phyloP scores from a whole-genome alignment of 371 early-diverging fungal genomes.

The Syncephalis fuscata region DNA sequence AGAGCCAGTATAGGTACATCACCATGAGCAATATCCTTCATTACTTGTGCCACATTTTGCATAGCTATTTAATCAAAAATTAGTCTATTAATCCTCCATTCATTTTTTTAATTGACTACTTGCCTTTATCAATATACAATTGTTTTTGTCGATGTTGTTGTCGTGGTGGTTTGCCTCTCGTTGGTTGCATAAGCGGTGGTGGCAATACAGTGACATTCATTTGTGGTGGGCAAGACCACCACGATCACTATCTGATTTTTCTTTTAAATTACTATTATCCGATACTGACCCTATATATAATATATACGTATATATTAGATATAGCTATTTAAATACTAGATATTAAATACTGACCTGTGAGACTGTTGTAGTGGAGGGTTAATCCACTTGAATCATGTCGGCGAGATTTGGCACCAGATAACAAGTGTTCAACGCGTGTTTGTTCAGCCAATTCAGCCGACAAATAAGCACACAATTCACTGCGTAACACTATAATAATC shows the following conservation, averaged over 20 bases:
- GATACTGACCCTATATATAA: too few species aligned
- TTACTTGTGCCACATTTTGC: slow-evolving; percentile 27
- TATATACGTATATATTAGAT: too few species aligned
- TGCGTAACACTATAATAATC: slow-evolving; percentile 15
- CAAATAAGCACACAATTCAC: slow-evolving; percentile 37
- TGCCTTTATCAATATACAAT: slow-evolving; percentile 48
- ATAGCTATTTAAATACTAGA: too few species aligned
- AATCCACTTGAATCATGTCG: slow-evolving; percentile 1
- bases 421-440: slow-evolving; percentile 25
- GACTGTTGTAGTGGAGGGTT: slow-evolving; percentile 16
- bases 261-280: neutral
- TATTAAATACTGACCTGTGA: too few species aligned
- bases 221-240: slow-evolving; percentile 2
- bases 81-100: neutral
- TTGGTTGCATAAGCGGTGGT: slow-evolving; percentile 18
- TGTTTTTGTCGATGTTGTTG: slow-evolving; percentile 45
- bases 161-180: slow-evolving; percentile 10
- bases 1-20: slow-evolving; percentile 50
- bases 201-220: slow-evolving; percentile 16
- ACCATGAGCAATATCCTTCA: slow-evolving; percentile 26
- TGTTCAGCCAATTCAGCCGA: slow-evolving; percentile 52
- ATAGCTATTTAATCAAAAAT: slow-evolving; percentile 18
- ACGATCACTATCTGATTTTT: slow-evolving; percentile 7
- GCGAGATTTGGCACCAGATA: slow-evolving; percentile 22
- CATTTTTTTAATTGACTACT: neutral